Evolutionary conservation across 2,329 filamentous ascomycete genomes (phyloP).

Genomic region (Botrytis cinerea): DNA sequence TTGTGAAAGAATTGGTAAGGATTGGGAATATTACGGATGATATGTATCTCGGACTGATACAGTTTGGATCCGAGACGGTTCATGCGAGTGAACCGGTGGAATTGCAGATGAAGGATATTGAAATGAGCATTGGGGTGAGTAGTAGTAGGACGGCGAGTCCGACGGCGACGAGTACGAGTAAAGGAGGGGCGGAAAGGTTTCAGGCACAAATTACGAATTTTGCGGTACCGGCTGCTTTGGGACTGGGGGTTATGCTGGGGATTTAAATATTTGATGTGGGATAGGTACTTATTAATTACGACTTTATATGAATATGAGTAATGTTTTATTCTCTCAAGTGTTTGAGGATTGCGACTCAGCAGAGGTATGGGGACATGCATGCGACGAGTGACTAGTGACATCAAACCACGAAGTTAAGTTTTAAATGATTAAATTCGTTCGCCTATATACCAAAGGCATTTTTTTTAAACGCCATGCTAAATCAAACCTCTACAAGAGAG

Average conservation of each 20-base stretch:
- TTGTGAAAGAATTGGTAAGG: not conserved
- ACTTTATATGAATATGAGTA: constrained; percentile 4
- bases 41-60: constrained; percentile 17
- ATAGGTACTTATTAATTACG: not conserved
- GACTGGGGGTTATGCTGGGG: constrained; percentile 11
- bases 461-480: constrained; percentile 1
- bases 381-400: not conserved
- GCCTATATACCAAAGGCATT: not conserved
- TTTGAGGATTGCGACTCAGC: not conserved
- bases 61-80: constrained; percentile 18
- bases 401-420: not conserved
- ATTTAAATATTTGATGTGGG: not conserved
- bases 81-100: not conserved
- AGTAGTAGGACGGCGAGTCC: constrained; percentile 9
- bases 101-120: constrained; percentile 9
- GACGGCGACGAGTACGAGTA: constrained; percentile 10
- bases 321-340: not conserved
- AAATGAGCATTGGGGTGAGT: constrained; percentile 9
- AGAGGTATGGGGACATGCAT: not conserved
- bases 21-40: constrained; percentile 12
- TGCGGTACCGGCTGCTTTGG: constrained; percentile 22
- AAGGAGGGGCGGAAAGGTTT: not conserved
- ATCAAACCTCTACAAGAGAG: not conserved
- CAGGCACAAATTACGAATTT: constrained; percentile 22
- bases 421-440: not conserved